phyloP scores from a whole-genome alignment of 495 filamentous ascomycete genomes.

The Aspergillus saccharolyticus region DNA sequence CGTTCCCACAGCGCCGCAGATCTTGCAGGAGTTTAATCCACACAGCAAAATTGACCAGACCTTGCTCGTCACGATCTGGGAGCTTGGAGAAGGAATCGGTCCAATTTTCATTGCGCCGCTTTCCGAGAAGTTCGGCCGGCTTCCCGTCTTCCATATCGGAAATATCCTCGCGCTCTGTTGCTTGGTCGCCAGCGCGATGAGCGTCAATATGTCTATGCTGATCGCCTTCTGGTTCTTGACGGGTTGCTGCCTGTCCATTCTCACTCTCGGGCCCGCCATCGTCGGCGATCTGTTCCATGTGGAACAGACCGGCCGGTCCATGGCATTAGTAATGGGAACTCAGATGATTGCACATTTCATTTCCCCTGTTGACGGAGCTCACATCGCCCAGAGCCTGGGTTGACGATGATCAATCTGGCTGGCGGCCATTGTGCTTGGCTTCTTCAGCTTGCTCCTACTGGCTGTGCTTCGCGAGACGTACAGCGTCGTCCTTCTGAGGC shows the following conservation, averaged over 20 bases:
- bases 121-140: too few species aligned
- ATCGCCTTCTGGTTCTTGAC: too few species aligned
- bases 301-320: background rate
- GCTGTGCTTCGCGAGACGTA: background rate
- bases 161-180: too few species aligned
- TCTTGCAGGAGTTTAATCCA: too few species aligned
- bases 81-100: too few species aligned
- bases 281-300: background rate
- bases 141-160: too few species aligned
- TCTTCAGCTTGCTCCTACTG: background rate
- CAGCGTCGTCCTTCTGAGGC: background rate
- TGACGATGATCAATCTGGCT: background rate
- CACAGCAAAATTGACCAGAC: too few species aligned
- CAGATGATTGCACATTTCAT: background rate
- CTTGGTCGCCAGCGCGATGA: too few species aligned
- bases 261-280: background rate
- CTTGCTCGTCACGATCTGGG: too few species aligned
- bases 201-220: too few species aligned
- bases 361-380: background rate
- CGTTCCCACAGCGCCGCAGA: too few species aligned
- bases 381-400: background rate
- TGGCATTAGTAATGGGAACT: background rate
- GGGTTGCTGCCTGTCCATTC: background rate
- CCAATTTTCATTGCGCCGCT: too few species aligned
- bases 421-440: background rate